phyloP scores from a whole-genome alignment of 129 eudicot species.

The Scalesia atractyloides region DNA sequence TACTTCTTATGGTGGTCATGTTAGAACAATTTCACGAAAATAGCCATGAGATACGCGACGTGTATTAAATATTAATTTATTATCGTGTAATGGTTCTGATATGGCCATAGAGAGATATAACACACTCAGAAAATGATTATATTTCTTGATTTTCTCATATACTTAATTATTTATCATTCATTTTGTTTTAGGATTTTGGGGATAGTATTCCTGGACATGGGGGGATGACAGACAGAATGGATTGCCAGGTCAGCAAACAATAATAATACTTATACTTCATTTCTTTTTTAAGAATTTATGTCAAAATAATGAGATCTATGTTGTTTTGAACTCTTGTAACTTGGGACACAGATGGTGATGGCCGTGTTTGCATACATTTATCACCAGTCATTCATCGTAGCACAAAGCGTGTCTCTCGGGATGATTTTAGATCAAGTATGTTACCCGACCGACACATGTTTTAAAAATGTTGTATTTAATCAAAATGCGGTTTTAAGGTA shows the following conservation, averaged over 20 bases:
- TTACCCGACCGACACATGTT: background rate
- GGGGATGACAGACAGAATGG: constrained; percentile 92
- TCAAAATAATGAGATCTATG: background rate
- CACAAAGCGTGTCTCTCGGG: constrained; percentile 81
- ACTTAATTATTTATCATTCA: background rate
- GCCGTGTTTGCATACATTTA: constrained; percentile 94
- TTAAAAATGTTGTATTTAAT: background rate
- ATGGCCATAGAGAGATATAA: background rate
- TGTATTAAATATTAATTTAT: background rate
- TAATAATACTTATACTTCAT: background rate
- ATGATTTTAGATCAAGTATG: constrained; percentile 88
- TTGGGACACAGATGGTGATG: constrained; percentile 81
- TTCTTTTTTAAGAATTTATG: background rate
- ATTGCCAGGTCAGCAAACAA: constrained; percentile 14
- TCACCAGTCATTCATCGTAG: constrained; percentile 78
- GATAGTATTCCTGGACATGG: constrained; percentile 98
- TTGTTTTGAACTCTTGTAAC: background rate
- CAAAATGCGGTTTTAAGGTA: background rate
- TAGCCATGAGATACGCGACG: background rate
- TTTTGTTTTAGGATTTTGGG: constrained; percentile 71
- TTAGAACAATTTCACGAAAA: constrained; percentile 1
- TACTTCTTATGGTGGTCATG: background rate
- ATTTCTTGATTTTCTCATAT: background rate
- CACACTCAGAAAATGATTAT: background rate
- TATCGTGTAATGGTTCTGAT: background rate